These are phyloP conservation scores for Olyra latifolia DNA, from an alignment of 176 grass and related monocot species.

Conservation along the genomic window DNA sequence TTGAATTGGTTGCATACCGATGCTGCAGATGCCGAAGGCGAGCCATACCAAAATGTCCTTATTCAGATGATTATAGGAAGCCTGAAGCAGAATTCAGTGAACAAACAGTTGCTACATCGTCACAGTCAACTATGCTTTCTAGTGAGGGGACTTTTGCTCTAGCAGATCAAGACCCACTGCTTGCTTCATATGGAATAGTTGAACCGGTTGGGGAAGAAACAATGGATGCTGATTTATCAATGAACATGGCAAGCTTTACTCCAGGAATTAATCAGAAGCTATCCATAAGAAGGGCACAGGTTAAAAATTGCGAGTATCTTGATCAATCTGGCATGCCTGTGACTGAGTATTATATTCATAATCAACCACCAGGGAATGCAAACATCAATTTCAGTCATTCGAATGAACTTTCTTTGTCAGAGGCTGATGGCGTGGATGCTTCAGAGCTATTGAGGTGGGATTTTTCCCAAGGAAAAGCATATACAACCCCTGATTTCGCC, in stretches of 20 bases:
- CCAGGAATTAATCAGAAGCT: conserved; percentile 62
- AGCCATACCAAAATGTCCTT: conserved; percentile 77
- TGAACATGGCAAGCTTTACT: conserved; percentile 26
- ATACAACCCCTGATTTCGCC: conserved; percentile 21
- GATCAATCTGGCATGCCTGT: conserved; percentile 23
- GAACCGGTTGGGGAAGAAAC: conserved; percentile 37
- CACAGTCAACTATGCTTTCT: conserved; percentile 44
- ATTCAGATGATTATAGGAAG: conserved; percentile 54
- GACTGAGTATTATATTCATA: conserved; percentile 32
- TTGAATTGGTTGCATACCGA: conserved; percentile 70
- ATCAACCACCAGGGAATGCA: conserved; percentile 37
- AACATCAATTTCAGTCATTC: conserved; percentile 35
- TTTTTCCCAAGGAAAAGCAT: conserved; percentile 51
- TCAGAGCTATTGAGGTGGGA: conserved; percentile 56
- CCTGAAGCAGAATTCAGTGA: conserved; percentile 69
- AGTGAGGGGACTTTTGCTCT: conserved; percentile 37
- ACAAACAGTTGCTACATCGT: conserved; percentile 48
- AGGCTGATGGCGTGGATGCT: conserved; percentile 43
- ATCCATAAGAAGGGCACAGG: conserved; percentile 75
- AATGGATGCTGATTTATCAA: conserved; percentile 43
- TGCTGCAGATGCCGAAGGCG: conserved; percentile 90
- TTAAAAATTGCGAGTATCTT: conserved; percentile 48
- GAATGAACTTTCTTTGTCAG: conserved; percentile 44
- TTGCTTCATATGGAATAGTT: conserved; percentile 61
- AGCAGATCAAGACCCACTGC: conserved; percentile 47